A percentile compares a stretch with the other conserved stretches of the same genome.
phyloP scores from a whole-genome alignment of 352 stramenopile genomes.

The Chrysophaeum taylorii region DNA sequence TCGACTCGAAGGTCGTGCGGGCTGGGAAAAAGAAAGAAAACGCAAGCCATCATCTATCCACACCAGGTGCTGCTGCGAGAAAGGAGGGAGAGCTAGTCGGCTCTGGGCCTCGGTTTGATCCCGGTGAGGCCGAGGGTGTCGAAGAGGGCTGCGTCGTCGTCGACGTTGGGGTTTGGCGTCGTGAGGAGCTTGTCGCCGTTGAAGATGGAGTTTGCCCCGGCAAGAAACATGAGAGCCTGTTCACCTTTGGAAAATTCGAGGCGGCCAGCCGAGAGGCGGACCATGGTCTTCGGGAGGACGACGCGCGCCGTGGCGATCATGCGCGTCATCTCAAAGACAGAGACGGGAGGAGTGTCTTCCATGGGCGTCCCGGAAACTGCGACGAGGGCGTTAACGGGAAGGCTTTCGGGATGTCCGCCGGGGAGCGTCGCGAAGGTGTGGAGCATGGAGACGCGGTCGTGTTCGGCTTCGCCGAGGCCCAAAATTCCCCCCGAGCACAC shows the following conservation, averaged over 20 bases:
- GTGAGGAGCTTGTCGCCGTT: constrained; percentile 94
- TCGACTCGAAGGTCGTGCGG: too few relatives aligned
- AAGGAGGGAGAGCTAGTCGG: too few relatives aligned
- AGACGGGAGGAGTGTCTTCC: constrained; percentile 67
- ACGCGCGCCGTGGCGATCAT: constrained; percentile 92
- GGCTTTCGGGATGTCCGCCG: constrained; percentile 84
- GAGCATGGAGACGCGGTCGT: constrained; percentile 82
- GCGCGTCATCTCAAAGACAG: constrained; percentile 91
- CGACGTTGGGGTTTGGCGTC: constrained; percentile 87
- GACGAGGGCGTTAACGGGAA: constrained; percentile 92
- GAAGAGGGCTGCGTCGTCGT: constrained; percentile 86
- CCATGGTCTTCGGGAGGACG: constrained; percentile 93
- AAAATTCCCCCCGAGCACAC: constrained; percentile 95
- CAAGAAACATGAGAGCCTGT: constrained; percentile 92
- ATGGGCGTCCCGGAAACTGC: constrained; percentile 85
- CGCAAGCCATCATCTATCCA: too few relatives aligned
- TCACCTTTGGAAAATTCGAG: constrained; percentile 89
- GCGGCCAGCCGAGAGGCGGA: constrained; percentile 85
- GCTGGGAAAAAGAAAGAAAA: too few relatives aligned
- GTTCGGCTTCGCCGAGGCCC: constrained; percentile 82
- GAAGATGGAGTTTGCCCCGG: constrained; percentile 95
- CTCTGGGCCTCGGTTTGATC: constrained; percentile 33
- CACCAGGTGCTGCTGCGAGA: too few relatives aligned
- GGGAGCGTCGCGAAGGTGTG: constrained; percentile 86
- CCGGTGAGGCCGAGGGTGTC: constrained; percentile 80